Conservation (phyloP, 179 eudicot species). For the Drosera spatulata region DNA sequence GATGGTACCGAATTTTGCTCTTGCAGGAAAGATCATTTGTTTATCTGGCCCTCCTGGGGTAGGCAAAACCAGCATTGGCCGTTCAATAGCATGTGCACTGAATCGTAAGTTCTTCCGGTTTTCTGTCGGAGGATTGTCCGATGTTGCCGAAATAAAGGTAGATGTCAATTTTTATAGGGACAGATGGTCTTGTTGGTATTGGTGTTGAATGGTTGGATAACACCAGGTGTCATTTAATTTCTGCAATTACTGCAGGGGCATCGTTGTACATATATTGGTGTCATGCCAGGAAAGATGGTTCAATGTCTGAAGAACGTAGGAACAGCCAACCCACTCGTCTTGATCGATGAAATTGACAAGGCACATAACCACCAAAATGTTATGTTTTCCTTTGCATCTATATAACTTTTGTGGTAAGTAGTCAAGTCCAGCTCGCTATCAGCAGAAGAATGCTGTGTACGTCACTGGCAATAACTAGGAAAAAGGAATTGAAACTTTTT, state of each 20-base stretch:
- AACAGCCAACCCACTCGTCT: conserved; percentile 92
- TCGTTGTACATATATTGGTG: conserved; percentile 98
- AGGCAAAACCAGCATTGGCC: conserved; percentile 98
- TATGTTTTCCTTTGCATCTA: background rate
- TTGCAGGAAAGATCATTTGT: conserved; percentile 79
- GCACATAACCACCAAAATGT: too few species aligned
- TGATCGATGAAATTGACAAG: conserved; percentile 89
- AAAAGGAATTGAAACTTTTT: too few species aligned
- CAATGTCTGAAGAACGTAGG: conserved; percentile 93
- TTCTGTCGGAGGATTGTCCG: conserved; percentile 99
- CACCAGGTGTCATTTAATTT: conserved; percentile 5
- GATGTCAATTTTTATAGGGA: background rate
- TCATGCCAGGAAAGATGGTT: conserved; percentile 99
- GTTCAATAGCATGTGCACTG: conserved; percentile 97
- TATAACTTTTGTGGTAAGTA: background rate
- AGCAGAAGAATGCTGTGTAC: too few species aligned
- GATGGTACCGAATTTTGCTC: background rate
- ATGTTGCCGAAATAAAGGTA: conserved; percentile 99
- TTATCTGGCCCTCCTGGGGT: conserved; percentile 99
- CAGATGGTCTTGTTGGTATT: too few species aligned
- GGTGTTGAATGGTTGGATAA: background rate
- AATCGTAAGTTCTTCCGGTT: conserved; percentile 91
- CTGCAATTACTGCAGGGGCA: conserved; percentile 58
- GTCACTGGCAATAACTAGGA: too few species aligned
- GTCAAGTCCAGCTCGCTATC: too few species aligned